phyloP scores from a whole-genome alignment of 1,284 basidiomycete species.

The Sanguinoderma infundibulare region DNA sequence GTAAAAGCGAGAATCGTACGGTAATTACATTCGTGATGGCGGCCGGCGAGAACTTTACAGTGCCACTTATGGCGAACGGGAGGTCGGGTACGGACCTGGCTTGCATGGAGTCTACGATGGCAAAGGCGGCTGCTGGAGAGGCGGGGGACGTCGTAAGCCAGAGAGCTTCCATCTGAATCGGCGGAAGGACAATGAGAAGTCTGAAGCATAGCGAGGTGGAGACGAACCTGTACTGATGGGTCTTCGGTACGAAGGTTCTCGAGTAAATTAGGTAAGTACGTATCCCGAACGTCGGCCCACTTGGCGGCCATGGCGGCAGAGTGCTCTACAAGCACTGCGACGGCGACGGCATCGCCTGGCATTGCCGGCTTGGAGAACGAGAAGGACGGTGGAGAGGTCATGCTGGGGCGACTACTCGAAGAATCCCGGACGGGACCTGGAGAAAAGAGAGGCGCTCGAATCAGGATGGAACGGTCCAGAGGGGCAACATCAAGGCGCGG shows the following conservation, averaged over 20 bases:
- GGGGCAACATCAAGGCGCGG: conserved; percentile 25
- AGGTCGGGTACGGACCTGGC: conserved; percentile 26
- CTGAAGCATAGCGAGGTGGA: conserved; percentile 2
- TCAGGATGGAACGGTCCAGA: conserved; percentile 28
- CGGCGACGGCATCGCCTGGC: conserved; percentile 47
- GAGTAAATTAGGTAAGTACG: conserved; percentile 55
- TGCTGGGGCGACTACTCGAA: conserved; percentile 25
- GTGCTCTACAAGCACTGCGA: conserved; percentile 67
- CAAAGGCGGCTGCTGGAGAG: conserved; percentile 16
- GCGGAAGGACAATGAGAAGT: conserved; percentile 14
- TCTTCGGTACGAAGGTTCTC: conserved; percentile 44
- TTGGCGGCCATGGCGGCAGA: conserved; percentile 50
- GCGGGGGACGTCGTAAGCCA: conserved; percentile 41
- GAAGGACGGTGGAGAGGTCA: conserved; percentile 27
- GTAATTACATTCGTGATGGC: conserved; percentile 26
- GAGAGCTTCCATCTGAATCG: conserved; percentile 43
- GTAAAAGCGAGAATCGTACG: conserved; percentile 15
- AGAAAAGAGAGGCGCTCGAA: conserved; percentile 24
- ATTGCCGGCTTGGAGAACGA: conserved; percentile 41
- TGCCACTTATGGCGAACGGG: conserved; percentile 14
- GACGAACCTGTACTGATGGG: conserved; percentile 42
- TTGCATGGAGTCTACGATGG: conserved; percentile 19
- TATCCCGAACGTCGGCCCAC: conserved; percentile 61
- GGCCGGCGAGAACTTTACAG: conserved; percentile 24
- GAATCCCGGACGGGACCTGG: conserved; percentile 26